These are phyloP conservation scores for Dichotomocladium elegans DNA, from an alignment of 371 early-diverging fungal genomes.

Conservation along the genomic window DNA sequence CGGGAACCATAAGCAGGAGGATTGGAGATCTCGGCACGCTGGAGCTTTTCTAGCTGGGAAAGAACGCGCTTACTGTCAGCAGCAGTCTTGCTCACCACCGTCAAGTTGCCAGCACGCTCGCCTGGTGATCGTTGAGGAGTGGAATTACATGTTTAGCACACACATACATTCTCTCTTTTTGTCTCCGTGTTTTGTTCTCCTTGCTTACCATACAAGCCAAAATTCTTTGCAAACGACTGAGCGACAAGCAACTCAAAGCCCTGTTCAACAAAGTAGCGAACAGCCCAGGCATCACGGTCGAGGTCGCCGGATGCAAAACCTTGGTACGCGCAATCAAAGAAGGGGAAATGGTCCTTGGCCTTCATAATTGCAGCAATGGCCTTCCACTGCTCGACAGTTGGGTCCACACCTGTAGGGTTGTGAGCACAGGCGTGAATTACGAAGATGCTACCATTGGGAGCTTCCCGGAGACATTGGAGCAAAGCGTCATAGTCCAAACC, in stretches of 20 bases:
- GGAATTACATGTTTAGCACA: no score
- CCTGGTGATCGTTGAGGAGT: conserved; percentile 33
- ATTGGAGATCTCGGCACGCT: conserved; percentile 84
- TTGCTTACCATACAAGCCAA: conserved; percentile 86
- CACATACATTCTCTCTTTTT: not conserved
- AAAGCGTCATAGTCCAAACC: conserved; percentile 79
- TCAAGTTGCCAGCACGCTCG: conserved; percentile 87
- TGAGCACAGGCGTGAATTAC: conserved; percentile 31
- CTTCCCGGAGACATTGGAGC: conserved; percentile 62
- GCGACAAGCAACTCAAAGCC: conserved; percentile 88
- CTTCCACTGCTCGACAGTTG: conserved; percentile 89
- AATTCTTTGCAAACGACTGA: conserved; percentile 95
- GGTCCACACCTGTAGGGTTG: conserved; percentile 97
- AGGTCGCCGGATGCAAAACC: conserved; percentile 94
- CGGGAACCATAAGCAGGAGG: conserved; percentile 89
- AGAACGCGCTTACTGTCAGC: conserved; percentile 54
- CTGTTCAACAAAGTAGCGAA: conserved; percentile 86
- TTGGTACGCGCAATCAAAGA: conserved; percentile 98
- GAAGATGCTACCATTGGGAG: conserved; percentile 78
- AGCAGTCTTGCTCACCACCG: conserved; percentile 61
- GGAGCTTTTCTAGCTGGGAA: conserved; percentile 81
- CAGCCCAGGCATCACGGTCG: conserved; percentile 87
- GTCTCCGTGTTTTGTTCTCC: not conserved
- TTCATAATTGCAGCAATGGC: conserved; percentile 78
- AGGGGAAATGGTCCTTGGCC: conserved; percentile 76